Evolutionary conservation across 768 basidiomycete genomes (phyloP).

Genomic region (Lactarius evosmus): DNA sequence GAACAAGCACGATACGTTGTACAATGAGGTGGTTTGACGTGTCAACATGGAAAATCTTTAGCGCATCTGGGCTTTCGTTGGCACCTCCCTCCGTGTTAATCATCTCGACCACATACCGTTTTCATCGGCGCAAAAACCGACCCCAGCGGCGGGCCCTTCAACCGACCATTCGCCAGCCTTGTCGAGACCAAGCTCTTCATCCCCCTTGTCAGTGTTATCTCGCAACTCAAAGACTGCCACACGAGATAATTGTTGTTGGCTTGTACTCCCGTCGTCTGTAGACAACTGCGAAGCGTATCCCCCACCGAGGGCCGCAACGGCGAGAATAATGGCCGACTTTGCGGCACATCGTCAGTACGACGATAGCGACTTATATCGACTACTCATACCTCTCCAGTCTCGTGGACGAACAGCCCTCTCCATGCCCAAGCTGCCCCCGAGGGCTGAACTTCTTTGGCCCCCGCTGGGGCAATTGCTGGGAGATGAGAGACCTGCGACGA

Average conservation of each 20-base stretch:
- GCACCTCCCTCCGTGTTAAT: not conserved
- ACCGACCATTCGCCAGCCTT: slow-evolving; percentile 26
- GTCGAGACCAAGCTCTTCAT: slow-evolving; percentile 11
- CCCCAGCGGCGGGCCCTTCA: slow-evolving; percentile 17
- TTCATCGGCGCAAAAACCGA: slow-evolving; percentile 14
- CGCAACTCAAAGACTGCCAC: slow-evolving; percentile 18
- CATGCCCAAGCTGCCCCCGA: slow-evolving; percentile 35
- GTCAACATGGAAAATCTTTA: slow-evolving; percentile 43
- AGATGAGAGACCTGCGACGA: slow-evolving; percentile 35
- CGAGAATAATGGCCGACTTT: slow-evolving; percentile 22
- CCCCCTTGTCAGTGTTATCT: slow-evolving; percentile 11
- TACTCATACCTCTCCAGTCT: slow-evolving; percentile 32
- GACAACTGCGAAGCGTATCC: not conserved
- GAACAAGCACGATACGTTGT: slow-evolving; percentile 30
- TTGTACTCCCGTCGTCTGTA: slow-evolving; percentile 1
- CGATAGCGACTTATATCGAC: not conserved
- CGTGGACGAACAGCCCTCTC: slow-evolving; percentile 34
- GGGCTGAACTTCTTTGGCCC: slow-evolving; percentile 35
- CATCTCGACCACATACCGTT: slow-evolving; percentile 12
- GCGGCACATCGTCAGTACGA: not conserved
- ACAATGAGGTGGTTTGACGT: slow-evolving; percentile 45
- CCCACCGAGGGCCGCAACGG: slow-evolving; percentile 18
- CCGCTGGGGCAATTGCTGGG: slow-evolving; percentile 32
- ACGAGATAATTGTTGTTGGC: slow-evolving; percentile 8
- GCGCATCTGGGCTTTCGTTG: slow-evolving; percentile 33